Base-by-base conservation (phyloP, 257 asterid genomes). In the Catharanthus roseus region DNA sequence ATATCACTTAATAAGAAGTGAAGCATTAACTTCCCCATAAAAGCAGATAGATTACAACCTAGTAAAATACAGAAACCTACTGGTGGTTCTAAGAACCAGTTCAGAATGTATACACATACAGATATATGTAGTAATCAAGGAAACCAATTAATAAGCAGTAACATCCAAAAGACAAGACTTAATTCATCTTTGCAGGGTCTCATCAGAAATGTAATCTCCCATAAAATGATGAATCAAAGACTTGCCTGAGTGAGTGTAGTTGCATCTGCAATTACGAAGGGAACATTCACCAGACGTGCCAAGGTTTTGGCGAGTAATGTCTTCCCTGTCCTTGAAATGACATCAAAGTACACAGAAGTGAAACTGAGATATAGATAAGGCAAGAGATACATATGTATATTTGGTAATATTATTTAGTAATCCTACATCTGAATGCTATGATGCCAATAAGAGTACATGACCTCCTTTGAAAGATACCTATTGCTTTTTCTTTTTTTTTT, bases 231-330 rank as follows among this genome's bases (percentile, higher is more conserved):
- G 38, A 57, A 80, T 64, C 49, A 12, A 72, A 13, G 29, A 73
- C 96, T 74, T 82, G 88, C 99, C 96, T 95, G 97, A 77, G 99
- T 95, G 73, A 95, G 97, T 34, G 97, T 95, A 50, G 97, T 95
- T 67, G 99, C 99, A 87, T 95, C 99, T 62, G 99, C 95, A 85
- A 95, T 91, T 65, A 91, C 99, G 73, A 95, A 91, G 42, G 99
- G 99, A 79, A 95, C 99, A 67, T 91, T 95, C 74, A 95, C 99
- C 79, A 95, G 77, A 67, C 96, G 92, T 51, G 99, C 97, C 90
- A 95, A 86, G 79, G 97, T 95, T 82, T 91, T 95, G 70, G 99
- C 97, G 73, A 95, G 97, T 85, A 91, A 87, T 74, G 97, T 95
- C 82, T 95, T 95, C 88, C 99, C 99, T 95, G 97, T 95, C 96